Evolutionary conservation across 441 rosid genomes (phyloP), one percentile per base, ranked within the genome.

Genomic region (Pelargonium australe): DNA sequence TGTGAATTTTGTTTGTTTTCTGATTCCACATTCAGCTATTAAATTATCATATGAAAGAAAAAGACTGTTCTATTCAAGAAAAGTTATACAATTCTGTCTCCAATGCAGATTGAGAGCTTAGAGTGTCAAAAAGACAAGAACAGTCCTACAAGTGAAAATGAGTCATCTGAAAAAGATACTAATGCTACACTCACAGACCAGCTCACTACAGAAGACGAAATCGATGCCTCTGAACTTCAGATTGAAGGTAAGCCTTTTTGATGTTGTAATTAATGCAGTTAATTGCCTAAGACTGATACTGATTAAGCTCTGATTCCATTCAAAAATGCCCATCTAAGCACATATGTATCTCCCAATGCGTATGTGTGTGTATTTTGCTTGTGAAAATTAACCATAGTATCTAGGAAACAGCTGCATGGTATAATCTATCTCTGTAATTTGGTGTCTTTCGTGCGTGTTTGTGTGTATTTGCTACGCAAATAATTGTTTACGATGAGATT

Each of bases 231-330:
- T 7, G 76, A 78, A 68, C 44, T 72, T 75, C 75, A 37, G 73
- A 75, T 68, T 76, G 81, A 70, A 87, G 95, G 97, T 93, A 80
- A 72, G 7, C 28, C 62, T 17, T 65, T 19, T 34, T 28, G 9
- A 41, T 6, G 20, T 34, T 62, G 41, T 58, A 58, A 47, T 19
- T 62, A n/a, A 4, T 64, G 40, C 8, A 43, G 44, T 43, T 43
- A 43, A 10, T 51, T 10, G 53, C 25, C 55, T 17, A 66, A 60
- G 63, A 47, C 20, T 55, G 57, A 13, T 23, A 8, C 19, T 23
- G 9, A 17, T 20, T 9, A 45, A 47, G 49, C 9, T 44, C 20
- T 13, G 17, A 6, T 71, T 41, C 14, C 34, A 23, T 58, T 16
- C 67, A 1, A 43, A 19, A 16, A 1, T 53, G 19, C 19, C 63